Base-by-base conservation (phyloP, 176 grass and related monocot species). In the Musa troglodytarum region DNA sequence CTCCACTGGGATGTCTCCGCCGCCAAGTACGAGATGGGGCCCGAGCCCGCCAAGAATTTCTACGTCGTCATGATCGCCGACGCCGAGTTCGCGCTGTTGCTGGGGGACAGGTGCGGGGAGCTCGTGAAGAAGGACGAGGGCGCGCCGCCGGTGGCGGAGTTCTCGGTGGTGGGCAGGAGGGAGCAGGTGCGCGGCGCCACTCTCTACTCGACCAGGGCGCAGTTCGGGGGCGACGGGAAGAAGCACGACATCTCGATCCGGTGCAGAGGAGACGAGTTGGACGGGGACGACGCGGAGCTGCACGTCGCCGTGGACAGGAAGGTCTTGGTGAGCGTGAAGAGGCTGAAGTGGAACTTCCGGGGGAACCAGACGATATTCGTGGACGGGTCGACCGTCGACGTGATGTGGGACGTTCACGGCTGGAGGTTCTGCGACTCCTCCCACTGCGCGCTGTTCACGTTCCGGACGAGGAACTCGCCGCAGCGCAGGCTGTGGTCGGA, bases 1-100 rank as follows among this genome's bases (percentile, higher is more conserved):
- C 71, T 73, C 8, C 71, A 73, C 52, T 73, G 71, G 71, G 71
- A 73, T 9, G 26, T 54, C 20, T 73, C 71, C 11, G 52, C 50
- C 50, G 71, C 52, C 20, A 13, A 12, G 21, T 73, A 26, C 71
- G 71, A 26, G 5, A 54, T n/a, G 50, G 50, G 51, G 11, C 71
- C 71, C 5, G 71, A 54, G 52, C 74, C 57, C 0, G 43, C 56
- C 16, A 82, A 87, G 52, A 88, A 84, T 64, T 99, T 86, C 88
- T 99, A 91, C 84, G 77, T 99, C 59, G 85, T 77, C 12, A 78
- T 91, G 1, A 77, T 99, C 14, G 88, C 86, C 14, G 95, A 99
- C 77, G 82, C 82, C 29, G 90, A 94, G 78, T 94, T 99, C 90
- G 81, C 82, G 1, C 78, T 94, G 25, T 63, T 99, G 22, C 86